Base-by-base conservation (phyloP, 208 protist species). In the Trypanosoma melophagium region DNA sequence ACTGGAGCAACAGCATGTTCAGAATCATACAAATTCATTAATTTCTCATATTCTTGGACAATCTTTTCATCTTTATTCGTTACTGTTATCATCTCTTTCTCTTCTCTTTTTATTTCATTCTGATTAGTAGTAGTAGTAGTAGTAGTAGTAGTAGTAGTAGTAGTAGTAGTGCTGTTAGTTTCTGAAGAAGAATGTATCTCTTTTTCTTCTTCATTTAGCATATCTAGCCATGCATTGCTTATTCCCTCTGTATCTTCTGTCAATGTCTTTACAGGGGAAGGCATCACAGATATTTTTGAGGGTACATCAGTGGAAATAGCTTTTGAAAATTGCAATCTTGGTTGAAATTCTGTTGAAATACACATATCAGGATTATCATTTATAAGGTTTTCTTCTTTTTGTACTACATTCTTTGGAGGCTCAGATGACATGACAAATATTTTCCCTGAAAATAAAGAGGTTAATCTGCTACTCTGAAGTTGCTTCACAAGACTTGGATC, bases 1-100 rank as follows among this genome's bases (percentile, higher is more conserved):
- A 92, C 76, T 0, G 90, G 90, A 0, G 87, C 77, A 38, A 93
- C 77, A 42, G 87, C 87, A 52, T 87, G 81, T 0, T 86, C 83
- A 5, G 74, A 81, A 21, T 84, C 81, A 77, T 95, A 95, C 1
- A 85, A 71, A 58, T 84, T 66, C 89, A 92, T 93, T 3, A 91
- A 71, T 42, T 75, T 61, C 12, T 63, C 72, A 47, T 76, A 49
- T 25, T 41, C 38, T 42, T 55, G 66, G 40, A 24, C 60, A 7
- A 17, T 50, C 21, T 54, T 22, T 35, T 73, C 42, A 12, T 55
- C 56, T 35, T 38, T 40, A 17, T 52, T 14, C 17, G 28, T 35
- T 35, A 35, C 28, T 5, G 28, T 35, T 35, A 7, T 1, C 28
- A 35, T 5, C 5, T 7, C 1, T 7, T 35, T 35, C 28, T 35